A percentile compares a stretch with the other conserved stretches of the same genome.
Evolutionary conservation across 2,329 filamentous ascomycete genomes (phyloP).

Genomic region (Alternaria burnsii): DNA sequence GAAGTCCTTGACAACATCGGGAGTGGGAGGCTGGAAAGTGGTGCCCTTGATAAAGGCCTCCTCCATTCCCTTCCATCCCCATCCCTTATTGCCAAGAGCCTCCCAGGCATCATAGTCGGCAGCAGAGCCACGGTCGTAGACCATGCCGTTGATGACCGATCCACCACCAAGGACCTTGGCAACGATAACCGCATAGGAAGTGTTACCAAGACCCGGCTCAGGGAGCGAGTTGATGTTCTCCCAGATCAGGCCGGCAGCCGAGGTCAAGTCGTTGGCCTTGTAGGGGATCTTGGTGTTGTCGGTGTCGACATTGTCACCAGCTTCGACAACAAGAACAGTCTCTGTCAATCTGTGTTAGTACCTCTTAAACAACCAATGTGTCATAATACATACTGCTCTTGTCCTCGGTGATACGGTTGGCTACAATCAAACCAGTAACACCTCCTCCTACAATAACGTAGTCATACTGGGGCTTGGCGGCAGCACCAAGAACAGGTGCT

Average conservation of each 20-base stretch:
- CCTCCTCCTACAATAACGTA: slow-evolving; percentile 46
- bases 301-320: slow-evolving; percentile 35
- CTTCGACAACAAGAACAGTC: slow-evolving; percentile 39
- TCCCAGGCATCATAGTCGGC: slow-evolving; percentile 63
- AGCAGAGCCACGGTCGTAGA: slow-evolving; percentile 44
- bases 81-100: slow-evolving; percentile 66
- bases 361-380: not conserved
- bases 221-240: slow-evolving; percentile 32
- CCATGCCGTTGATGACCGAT: slow-evolving; percentile 49
- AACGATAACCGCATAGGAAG: slow-evolving; percentile 31
- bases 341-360: slow-evolving; percentile 20
- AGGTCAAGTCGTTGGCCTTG: slow-evolving; percentile 36
- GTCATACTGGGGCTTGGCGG: slow-evolving; percentile 30
- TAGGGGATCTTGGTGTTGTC: slow-evolving; percentile 37
- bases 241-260: slow-evolving; percentile 31
- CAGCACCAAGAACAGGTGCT: slow-evolving; percentile 27
- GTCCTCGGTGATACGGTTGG: slow-evolving; percentile 39
- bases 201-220: slow-evolving; percentile 32
- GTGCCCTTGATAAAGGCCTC: slow-evolving; percentile 41
- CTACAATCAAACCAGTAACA: slow-evolving; percentile 40
- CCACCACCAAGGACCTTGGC: slow-evolving; percentile 42
- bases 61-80: slow-evolving; percentile 62
- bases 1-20: slow-evolving; percentile 26
- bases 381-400: slow-evolving; percentile 25
- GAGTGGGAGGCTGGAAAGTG: slow-evolving; percentile 35